A percentile compares a stretch with the other conserved stretches of the same genome.
phyloP scores from a whole-genome alignment of 768 basidiomycete genomes.

The Leccinum longicurvipes region DNA sequence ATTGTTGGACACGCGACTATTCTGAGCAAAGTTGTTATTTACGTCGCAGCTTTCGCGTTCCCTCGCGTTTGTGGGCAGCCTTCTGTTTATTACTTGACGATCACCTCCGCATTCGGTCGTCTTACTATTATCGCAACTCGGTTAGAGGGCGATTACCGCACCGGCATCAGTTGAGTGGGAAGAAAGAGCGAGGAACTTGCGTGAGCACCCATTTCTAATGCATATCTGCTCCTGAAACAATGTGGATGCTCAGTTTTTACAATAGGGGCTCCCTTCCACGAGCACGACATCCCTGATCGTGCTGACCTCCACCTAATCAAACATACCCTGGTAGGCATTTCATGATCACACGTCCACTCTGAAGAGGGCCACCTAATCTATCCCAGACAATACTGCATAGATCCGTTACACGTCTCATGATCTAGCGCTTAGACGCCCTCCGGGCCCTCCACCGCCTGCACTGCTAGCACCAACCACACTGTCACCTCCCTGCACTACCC shows the following conservation, averaged over 20 bases:
- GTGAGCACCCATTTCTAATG: slow-evolving; percentile 41
- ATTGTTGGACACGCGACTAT: too few relatives aligned
- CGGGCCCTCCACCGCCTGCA: too few relatives aligned
- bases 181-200: slow-evolving; percentile 93
- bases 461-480: too few relatives aligned
- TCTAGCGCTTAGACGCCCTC: too few relatives aligned
- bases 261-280: slow-evolving; percentile 81
- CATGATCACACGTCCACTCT: slow-evolving; percentile 80
- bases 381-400: too few relatives aligned
- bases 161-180: slow-evolving; percentile 80
- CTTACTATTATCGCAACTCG: slow-evolving; percentile 85
- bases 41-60: slow-evolving; percentile 87
- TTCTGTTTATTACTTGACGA: slow-evolving; percentile 86
- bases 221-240: neutral
- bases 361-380: too few relatives aligned
- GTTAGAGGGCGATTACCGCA: slow-evolving; percentile 87
- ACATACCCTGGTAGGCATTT: too few relatives aligned
- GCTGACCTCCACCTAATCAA: slow-evolving; percentile 79
- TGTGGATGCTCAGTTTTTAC: slow-evolving; percentile 65
- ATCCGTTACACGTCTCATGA: too few relatives aligned
- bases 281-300: slow-evolving; percentile 75
- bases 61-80: slow-evolving; percentile 77
- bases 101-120: slow-evolving; percentile 87
- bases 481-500: too few relatives aligned
- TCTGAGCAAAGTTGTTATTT: too few relatives aligned